These are phyloP conservation scores for Nakazawaea peltata DNA, from an alignment of 805 yeast genomes.

Conservation along the genomic window DNA sequence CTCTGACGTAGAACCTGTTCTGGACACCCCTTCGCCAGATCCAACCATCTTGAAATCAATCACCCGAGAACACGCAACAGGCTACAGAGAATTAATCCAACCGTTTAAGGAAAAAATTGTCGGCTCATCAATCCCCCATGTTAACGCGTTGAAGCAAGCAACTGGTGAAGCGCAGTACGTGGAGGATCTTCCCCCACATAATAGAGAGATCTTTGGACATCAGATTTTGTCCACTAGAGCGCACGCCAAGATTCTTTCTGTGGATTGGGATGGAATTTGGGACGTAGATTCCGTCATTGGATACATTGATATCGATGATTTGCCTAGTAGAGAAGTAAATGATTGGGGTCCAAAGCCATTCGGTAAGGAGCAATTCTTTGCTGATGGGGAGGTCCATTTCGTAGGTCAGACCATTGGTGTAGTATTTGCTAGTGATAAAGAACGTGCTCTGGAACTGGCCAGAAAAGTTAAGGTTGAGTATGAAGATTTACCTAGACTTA, in stretches of 20 bases:
- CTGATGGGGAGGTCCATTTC: constrained; percentile 30
- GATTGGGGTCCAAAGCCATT: constrained; percentile 32
- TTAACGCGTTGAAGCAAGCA: constrained; percentile 37
- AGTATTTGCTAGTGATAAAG: constrained; percentile 28
- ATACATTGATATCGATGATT: constrained; percentile 30
- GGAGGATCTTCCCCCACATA: constrained; percentile 34
- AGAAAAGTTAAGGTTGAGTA: constrained; percentile 32
- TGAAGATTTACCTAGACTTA: constrained; percentile 31
- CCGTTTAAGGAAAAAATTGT: constrained; percentile 28
- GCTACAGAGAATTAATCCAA: constrained; percentile 29
- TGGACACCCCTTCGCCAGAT: too few species aligned
- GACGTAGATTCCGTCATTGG: constrained; percentile 32
- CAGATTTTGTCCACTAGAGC: constrained; percentile 35
- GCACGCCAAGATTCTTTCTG: constrained; percentile 31
- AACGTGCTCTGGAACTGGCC: constrained; percentile 33
- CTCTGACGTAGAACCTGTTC: constrained; percentile 20
- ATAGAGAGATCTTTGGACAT: constrained; percentile 33
- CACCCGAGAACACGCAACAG: constrained; percentile 27
- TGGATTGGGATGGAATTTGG: constrained; percentile 29
- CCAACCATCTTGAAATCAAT: constrained; percentile 23
- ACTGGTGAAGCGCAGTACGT: constrained; percentile 39
- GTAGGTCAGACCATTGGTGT: constrained; percentile 38
- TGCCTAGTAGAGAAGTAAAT: constrained; percentile 28
- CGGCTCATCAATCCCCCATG: constrained; percentile 33
- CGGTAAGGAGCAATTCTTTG: constrained; percentile 36